Percentiles rank a stretch among this genome's conserved stretches.
phyloP scores from a whole-genome alignment of 2,329 filamentous ascomycete genomes.

The Talaromyces sp. region DNA sequence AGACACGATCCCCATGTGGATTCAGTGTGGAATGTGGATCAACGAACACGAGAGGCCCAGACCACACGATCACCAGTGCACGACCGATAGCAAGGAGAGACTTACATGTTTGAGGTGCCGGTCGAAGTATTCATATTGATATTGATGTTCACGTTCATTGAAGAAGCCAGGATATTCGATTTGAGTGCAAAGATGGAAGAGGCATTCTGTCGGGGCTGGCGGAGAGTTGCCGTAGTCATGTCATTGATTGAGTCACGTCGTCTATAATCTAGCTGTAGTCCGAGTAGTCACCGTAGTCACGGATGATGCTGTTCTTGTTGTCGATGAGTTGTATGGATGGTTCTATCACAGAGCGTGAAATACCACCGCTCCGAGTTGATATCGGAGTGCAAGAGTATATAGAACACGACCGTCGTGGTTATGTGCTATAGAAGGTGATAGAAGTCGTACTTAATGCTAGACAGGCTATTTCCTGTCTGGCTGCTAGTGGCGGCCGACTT shows the following conservation, averaged over 20 bases:
- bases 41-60: background rate
- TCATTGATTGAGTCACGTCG: constrained; percentile 1
- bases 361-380: background rate
- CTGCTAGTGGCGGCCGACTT: background rate
- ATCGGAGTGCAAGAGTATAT: background rate
- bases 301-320: background rate
- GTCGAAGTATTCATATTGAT: background rate
- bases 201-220: constrained; percentile 7
- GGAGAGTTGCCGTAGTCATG: constrained; percentile 10
- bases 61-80: background rate
- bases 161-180: background rate
- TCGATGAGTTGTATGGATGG: background rate
- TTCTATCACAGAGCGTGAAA: no score
- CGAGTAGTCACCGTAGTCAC: background rate
- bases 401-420: no score
- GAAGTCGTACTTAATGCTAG: background rate
- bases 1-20: background rate
- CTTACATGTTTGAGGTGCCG: background rate
- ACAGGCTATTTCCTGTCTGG: background rate
- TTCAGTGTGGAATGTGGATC: constrained; percentile 4
- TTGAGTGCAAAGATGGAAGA: constrained; percentile 7
- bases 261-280: background rate
- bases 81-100: background rate
- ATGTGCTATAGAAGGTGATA: background rate
- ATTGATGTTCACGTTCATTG: background rate